Conservation (phyloP, 129 eudicot species). For the Ambrosia trifida region DNA sequence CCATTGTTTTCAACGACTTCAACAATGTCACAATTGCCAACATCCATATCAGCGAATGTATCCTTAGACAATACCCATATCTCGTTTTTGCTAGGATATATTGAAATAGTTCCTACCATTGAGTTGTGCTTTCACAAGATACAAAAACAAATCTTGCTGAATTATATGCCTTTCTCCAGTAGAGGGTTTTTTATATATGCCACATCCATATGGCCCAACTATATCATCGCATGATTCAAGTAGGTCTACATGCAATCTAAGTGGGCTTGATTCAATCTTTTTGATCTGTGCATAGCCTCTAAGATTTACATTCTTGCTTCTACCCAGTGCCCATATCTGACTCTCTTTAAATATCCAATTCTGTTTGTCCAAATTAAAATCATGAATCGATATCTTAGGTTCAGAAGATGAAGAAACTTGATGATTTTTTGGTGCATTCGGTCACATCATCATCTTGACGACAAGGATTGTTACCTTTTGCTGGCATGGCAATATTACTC, state of each 20-base stretch:
- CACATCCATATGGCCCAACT: constrained; percentile 41
- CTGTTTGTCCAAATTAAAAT: constrained; percentile 39
- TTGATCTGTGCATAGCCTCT: constrained; percentile 44
- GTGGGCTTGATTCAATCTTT: constrained; percentile 36
- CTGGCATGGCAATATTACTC: constrained; percentile 5
- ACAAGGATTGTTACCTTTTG: constrained; percentile 4
- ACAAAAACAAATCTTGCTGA: constrained; percentile 41
- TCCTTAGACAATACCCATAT: constrained; percentile 55
- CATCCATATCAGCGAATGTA: constrained; percentile 26
- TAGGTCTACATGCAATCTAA: constrained; percentile 34
- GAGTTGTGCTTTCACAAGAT: constrained; percentile 32
- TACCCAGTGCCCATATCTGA: constrained; percentile 68
- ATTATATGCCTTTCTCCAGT: not conserved
- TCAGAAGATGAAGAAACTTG: not conserved
- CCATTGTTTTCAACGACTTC: constrained; percentile 42
- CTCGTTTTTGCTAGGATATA: constrained; percentile 53
- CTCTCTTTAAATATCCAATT: constrained; percentile 36
- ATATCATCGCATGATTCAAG: constrained; percentile 38
- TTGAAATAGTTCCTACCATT: constrained; percentile 31
- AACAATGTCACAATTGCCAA: constrained; percentile 52
- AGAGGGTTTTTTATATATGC: constrained; percentile 41
- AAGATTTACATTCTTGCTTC: constrained; percentile 23
- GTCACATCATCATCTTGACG: constrained; percentile 2
- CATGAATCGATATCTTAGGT: constrained; percentile 31
- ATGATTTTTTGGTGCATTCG: not conserved